Percentiles rank a stretch among this genome's conserved stretches.
phyloP scores from a whole-genome alignment of 1,139 yeast genomes.

The Spencermartinsiella ligniputridi region DNA sequence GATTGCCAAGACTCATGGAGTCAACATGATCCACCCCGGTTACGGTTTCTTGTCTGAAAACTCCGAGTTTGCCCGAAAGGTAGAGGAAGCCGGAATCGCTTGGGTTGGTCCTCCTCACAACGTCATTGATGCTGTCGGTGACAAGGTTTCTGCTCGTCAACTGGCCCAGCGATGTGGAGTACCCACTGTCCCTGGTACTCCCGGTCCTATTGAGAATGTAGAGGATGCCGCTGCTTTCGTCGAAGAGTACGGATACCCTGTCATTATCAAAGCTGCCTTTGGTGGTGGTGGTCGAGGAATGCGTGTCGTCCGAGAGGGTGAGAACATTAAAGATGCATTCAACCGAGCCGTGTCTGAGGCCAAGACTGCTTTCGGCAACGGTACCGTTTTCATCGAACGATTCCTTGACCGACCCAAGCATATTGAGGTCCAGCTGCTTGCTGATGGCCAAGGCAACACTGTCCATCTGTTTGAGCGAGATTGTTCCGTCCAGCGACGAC shows the following conservation, averaged over 20 bases:
- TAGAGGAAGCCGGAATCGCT: slow-evolving; percentile 83
- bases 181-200: slow-evolving; percentile 97
- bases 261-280: slow-evolving; percentile 96
- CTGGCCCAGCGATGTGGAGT: slow-evolving; percentile 79
- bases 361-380: slow-evolving; percentile 90
- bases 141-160: slow-evolving; percentile 89
- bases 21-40: slow-evolving; percentile 98
- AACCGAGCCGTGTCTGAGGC: slow-evolving; percentile 94
- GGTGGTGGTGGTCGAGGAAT: slow-evolving; percentile 99
- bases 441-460: slow-evolving; percentile 91
- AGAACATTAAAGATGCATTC: slow-evolving; percentile 87
- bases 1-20: slow-evolving; percentile 83
- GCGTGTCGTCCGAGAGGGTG: slow-evolving; percentile 98
- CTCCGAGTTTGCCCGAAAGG: slow-evolving; percentile 90
- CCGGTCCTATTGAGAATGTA: slow-evolving; percentile 85
- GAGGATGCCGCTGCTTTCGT: slow-evolving; percentile 80
- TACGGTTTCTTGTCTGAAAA: slow-evolving; percentile 95
- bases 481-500: slow-evolving; percentile 98
- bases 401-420: slow-evolving; percentile 95
- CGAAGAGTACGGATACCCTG: slow-evolving; percentile 83
- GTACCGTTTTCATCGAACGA: slow-evolving; percentile 96
- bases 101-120: slow-evolving; percentile 94
- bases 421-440: slow-evolving; percentile 94
- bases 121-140: slow-evolving; percentile 96
- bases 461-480: slow-evolving; percentile 96